phyloP scores from a whole-genome alignment of 805 yeast genomes.

The Pichia thaimueangensis region DNA sequence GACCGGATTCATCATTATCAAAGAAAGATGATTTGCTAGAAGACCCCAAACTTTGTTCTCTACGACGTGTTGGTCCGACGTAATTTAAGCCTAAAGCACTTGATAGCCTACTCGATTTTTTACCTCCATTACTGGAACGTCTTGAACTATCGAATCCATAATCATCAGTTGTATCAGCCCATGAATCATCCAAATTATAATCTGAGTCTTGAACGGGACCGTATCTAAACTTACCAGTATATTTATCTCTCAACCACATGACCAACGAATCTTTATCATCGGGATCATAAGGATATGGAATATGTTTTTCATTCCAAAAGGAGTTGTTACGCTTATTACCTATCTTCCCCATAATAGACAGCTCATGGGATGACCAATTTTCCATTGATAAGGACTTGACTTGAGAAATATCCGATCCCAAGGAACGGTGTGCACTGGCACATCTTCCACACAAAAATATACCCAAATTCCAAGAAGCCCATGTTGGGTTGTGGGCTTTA shows the following conservation, averaged over 20 bases:
- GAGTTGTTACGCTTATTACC: slow-evolving; percentile 60
- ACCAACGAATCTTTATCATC: slow-evolving; percentile 58
- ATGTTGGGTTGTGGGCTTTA: slow-evolving; percentile 57
- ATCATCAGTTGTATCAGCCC: slow-evolving; percentile 14
- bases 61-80: slow-evolving; percentile 3
- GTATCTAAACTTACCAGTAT: slow-evolving; percentile 52
- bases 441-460: slow-evolving; percentile 78
- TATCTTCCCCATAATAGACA: slow-evolving; percentile 35
- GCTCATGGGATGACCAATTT: slow-evolving; percentile 54
- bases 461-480: slow-evolving; percentile 47
- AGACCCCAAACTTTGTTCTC: background rate
- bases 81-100: background rate
- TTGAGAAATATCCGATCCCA: slow-evolving; percentile 54
- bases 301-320: slow-evolving; percentile 62
- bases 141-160: slow-evolving; percentile 12
- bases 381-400: slow-evolving; percentile 74
- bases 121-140: slow-evolving; percentile 8
- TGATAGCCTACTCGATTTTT: slow-evolving; percentile 1
- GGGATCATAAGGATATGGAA: slow-evolving; percentile 69
- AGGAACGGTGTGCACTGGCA: slow-evolving; percentile 67
- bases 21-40: background rate
- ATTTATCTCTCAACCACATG: slow-evolving; percentile 59
- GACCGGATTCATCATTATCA: background rate
- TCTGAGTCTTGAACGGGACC: slow-evolving; percentile 33
- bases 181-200: slow-evolving; percentile 26